Evolutionary conservation across 305 asterid species (phyloP).

Genomic region (Striga hermonthica): DNA sequence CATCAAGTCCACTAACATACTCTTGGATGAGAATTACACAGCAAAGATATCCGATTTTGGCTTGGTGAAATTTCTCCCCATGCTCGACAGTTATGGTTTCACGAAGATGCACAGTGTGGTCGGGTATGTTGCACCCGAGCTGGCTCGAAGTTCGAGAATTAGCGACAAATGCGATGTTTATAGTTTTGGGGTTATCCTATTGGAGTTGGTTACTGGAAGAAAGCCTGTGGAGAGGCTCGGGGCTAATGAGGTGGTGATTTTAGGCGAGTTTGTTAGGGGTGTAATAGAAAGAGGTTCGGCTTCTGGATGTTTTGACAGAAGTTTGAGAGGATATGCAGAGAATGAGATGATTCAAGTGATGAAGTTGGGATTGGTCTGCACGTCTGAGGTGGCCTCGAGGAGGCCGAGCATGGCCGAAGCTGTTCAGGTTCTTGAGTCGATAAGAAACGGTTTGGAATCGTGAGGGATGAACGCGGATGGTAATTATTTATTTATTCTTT

Average conservation of each 20-base stretch:
- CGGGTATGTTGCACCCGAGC: constrained; percentile 91
- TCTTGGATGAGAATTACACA: constrained; percentile 51
- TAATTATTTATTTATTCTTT: no score
- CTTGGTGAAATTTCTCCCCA: constrained; percentile 61
- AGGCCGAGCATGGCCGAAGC: constrained; percentile 99
- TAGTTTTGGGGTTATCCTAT: constrained; percentile 71
- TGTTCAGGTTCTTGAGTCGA: constrained; percentile 91
- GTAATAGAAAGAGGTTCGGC: constrained; percentile 63
- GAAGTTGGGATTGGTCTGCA: constrained; percentile 83
- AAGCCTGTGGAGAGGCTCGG: constrained; percentile 74
- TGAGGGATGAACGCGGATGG: not conserved
- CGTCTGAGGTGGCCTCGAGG: constrained; percentile 57
- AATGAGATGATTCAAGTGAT: constrained; percentile 80
- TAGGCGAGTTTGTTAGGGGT: constrained; percentile 68
- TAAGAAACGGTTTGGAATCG: constrained; percentile 61
- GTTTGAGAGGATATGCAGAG: constrained; percentile 65
- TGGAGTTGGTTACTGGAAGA: constrained; percentile 85
- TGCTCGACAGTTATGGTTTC: constrained; percentile 48
- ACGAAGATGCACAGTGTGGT: constrained; percentile 72
- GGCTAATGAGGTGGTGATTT: constrained; percentile 61
- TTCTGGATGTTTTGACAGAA: constrained; percentile 61
- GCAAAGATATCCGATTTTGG: constrained; percentile 77
- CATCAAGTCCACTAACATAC: constrained; percentile 74
- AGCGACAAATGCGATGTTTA: constrained; percentile 83
- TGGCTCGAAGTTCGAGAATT: constrained; percentile 61